A percentile compares a stretch with the other conserved stretches of the same genome.
phyloP scores from a whole-genome alignment of 2,329 filamentous ascomycete species.

The Pyrenochaeta sp. region DNA sequence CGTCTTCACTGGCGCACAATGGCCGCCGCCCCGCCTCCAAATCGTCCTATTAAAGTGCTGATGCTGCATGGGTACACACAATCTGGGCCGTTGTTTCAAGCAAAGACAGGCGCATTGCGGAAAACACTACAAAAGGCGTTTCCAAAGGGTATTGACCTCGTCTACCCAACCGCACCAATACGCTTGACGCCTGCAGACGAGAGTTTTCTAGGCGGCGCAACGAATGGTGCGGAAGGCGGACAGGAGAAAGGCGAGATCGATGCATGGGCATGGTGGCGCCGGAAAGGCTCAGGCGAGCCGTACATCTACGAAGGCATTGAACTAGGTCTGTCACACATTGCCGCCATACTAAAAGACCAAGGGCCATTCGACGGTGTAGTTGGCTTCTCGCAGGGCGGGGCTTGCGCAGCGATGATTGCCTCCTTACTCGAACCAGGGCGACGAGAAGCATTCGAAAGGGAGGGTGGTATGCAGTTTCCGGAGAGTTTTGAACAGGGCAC shows the following conservation, averaged over 20 bases:
- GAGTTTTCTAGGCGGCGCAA: slow-evolving; percentile 57
- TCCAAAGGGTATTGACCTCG: slow-evolving; percentile 58
- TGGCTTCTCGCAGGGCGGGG: slow-evolving; percentile 53
- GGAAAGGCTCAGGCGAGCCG: slow-evolving; percentile 63
- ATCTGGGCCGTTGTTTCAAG: slow-evolving; percentile 82
- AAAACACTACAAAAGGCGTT: slow-evolving; percentile 82
- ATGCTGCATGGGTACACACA: slow-evolving; percentile 82
- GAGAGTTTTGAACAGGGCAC: slow-evolving; percentile 48
- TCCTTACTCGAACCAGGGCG: slow-evolving; percentile 70
- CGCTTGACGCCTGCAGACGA: slow-evolving; percentile 57
- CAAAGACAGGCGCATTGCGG: slow-evolving; percentile 86
- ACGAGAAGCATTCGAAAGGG: slow-evolving; percentile 58
- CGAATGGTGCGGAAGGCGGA: not conserved
- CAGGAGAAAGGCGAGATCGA: slow-evolving; percentile 62
- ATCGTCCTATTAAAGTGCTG: slow-evolving; percentile 54
- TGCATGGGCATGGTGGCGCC: slow-evolving; percentile 85
- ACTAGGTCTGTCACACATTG: slow-evolving; percentile 71
- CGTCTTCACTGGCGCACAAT: slow-evolving; percentile 38
- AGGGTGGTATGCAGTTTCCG: slow-evolving; percentile 63
- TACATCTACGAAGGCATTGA: slow-evolving; percentile 72
- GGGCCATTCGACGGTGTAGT: slow-evolving; percentile 50
- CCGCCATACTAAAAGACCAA: slow-evolving; percentile 46
- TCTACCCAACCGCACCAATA: slow-evolving; percentile 59
- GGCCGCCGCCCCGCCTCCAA: slow-evolving; percentile 39
- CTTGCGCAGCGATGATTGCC: slow-evolving; percentile 75